Percentiles rank a stretch among this genome's conserved stretches.
Evolutionary conservation across 108 stramenopile genomes (phyloP).

Genomic region (Pseudonitzschia delicatissima): DNA sequence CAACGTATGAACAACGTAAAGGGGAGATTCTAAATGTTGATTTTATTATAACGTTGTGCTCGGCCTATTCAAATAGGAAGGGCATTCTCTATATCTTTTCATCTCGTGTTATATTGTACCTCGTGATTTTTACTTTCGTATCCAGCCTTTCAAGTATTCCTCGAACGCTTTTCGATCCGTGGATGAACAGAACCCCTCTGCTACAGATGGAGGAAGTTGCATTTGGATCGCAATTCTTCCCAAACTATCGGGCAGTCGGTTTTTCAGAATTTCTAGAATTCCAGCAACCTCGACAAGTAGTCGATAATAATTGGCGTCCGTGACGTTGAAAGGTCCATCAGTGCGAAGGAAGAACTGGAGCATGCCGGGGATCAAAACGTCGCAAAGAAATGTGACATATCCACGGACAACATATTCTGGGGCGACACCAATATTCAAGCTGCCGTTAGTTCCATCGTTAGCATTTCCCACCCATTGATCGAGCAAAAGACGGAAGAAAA

Average conservation of each 20-base stretch:
- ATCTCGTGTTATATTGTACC: not conserved
- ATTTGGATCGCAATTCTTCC: conserved; percentile 13
- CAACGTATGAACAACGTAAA: not conserved
- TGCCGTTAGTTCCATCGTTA: not conserved
- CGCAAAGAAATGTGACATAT: conserved; percentile 19
- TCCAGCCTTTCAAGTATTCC: conserved; percentile 7
- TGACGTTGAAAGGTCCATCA: conserved; percentile 6
- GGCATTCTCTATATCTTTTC: too few species aligned
- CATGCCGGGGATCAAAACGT: conserved; percentile 18
- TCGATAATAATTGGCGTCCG: conserved; percentile 32
- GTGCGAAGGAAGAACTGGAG: conserved; percentile 7
- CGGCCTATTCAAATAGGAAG: too few species aligned
- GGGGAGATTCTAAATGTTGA: not conserved
- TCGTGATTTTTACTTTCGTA: conserved; percentile 1
- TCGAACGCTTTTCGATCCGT: conserved; percentile 20
- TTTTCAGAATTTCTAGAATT: conserved; percentile 21
- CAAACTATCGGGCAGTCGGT: conserved; percentile 14
- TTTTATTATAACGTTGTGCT: too few species aligned
- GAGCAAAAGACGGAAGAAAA: conserved; percentile 56
- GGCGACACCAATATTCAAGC: not conserved
- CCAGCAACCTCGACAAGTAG: conserved; percentile 19
- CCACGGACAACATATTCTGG: conserved; percentile 14
- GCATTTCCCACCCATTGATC: conserved; percentile 40
- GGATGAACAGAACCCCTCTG: conserved; percentile 16
- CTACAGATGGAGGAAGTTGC: conserved; percentile 8